Evolutionary conservation across 1,139 yeast species (phyloP), one percentile per base, ranked within the genome.

Genomic region (Diutina neorugosa): DNA sequence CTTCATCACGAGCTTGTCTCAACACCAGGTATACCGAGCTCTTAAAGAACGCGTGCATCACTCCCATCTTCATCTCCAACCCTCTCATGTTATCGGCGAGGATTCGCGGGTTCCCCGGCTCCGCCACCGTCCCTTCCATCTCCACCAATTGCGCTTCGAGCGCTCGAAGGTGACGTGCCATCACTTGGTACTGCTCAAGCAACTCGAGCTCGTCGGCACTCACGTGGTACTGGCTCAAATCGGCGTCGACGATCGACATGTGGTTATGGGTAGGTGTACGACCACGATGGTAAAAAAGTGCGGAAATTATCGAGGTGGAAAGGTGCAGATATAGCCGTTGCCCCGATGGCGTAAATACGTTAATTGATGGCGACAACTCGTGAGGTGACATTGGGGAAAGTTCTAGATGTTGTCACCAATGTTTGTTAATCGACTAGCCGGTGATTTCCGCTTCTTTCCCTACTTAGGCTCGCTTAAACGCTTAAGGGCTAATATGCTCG

Each of bases 1-100:
- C 21, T 20, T 42, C 46, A 12, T 42, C 46, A 14, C 46, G 46
- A 9, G 46, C 21, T 42, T 42, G 46, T 19, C 46, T 7, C n/a
- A 42, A n/a, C 12, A 44, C 48, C 48, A 23, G 34, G 11, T 21
- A 44, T 19, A 44, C 48, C 34, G 23, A 20, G 5, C 19, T 14
- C 48, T 21, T 21, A 11, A 44, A 44, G 23, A 44, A 23, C 34
- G 48, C n/a, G 34, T 44, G 48, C 34, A 44, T 44, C 34, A 44
- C 34, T 19, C 34, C 48, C 48, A 44, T 21, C 34, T 44, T 21
- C 48, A 44, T 44, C 34, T 44, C 48, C 34, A 44, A 44, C 9
- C 19, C 34, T 23, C 48, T 21, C 48, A 44, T 21, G 19, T 44
- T 23, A 21, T 44, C 34, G 34, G 48, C 34, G 9, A 44, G 34